Conservation (phyloP, 2,329 filamentous ascomycete species). For the Anthostomella pinea region DNA sequence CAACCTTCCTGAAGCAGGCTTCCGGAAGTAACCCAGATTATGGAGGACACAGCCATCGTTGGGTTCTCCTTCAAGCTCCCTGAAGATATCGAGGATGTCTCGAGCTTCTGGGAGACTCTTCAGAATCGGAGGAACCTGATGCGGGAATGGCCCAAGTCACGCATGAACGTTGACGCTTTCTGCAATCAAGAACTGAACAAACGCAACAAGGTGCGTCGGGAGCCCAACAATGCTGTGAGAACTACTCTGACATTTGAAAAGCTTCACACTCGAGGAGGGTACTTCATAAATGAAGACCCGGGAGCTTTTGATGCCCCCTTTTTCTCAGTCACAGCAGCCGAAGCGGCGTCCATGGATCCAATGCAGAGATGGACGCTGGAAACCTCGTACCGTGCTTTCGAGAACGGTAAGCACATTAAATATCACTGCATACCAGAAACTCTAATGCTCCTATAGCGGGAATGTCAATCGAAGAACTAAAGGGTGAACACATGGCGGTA, state of each 20-base stretch:
- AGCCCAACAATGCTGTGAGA: neutral
- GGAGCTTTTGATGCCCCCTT: conserved; percentile 38
- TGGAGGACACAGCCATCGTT: conserved; percentile 30
- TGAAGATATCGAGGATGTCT: conserved; percentile 30
- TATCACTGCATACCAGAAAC: neutral
- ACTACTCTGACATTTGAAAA: conserved; percentile 22
- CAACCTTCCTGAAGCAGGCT: no score
- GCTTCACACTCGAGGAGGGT: conserved; percentile 21
- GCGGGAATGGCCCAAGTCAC: conserved; percentile 32
- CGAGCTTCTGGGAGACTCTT: conserved; percentile 35
- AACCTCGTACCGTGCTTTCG: conserved; percentile 34
- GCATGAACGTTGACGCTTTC: conserved; percentile 29
- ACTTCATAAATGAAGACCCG: conserved; percentile 35
- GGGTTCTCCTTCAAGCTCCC: conserved; percentile 39
- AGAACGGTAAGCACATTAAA: conserved; percentile 29
- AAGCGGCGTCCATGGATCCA: conserved; percentile 38
- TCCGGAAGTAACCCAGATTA: neutral
- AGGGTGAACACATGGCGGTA: conserved; percentile 31
- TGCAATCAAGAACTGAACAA: conserved; percentile 7
- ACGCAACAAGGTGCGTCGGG: conserved; percentile 9
- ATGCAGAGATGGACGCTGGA: conserved; percentile 35
- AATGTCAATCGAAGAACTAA: conserved; percentile 28
- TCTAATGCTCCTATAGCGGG: conserved; percentile 28
- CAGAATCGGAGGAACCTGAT: conserved; percentile 29
- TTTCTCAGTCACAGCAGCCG: conserved; percentile 36